Evolutionary conservation across 768 basidiomycete genomes (phyloP), one percentile per base, ranked within the genome.

Genomic region (Boletellus emodensis): DNA sequence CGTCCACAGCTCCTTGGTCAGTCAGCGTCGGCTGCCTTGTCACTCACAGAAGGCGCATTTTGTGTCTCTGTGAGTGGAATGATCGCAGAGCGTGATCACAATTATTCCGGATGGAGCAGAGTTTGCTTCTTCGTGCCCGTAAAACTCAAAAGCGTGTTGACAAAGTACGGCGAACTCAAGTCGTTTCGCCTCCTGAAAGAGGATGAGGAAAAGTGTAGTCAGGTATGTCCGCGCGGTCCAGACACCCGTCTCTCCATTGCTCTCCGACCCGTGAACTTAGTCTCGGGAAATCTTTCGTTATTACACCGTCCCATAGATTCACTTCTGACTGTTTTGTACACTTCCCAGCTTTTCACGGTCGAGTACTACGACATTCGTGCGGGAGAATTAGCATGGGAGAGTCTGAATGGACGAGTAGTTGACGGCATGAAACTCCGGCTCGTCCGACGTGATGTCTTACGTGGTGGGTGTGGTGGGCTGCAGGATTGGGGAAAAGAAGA

Each of bases 361-460:
- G 86, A 89, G 55, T 92, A 79, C 62, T 85, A 76, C 60, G 87
- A 90, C 59, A 72, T 80, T 24, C 75, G 85, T 22, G 75, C 77
- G 35, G 81, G 85, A 6, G 68, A 73, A 35, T 58, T 62, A 11
- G 86, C 87, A 13, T 76, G 71, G 57, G 64, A 67, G 40, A 70
- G 70, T 40, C 68, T 91, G 17, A 61, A 85, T 41, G 73, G 74
- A 3, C 73, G 73, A 34, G 64, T 69, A 40, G 61, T 80, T 33
- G 78, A 80, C 46, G 82, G 79, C 33, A 75, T 79, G 69, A 75
- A 72, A 44, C 66, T 87, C 24, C 67, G 63, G 13, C 69, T 79
- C 43, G 70, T 70, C 46, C 71, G 69, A 28, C 70, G 71, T 53
- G 71, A 61, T 46, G 48, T 40, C 39, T 60, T 61, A 55, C 54